Conservation (phyloP, 495 filamentous ascomycete genomes). For the Chaetomium cochliodes region DNA sequence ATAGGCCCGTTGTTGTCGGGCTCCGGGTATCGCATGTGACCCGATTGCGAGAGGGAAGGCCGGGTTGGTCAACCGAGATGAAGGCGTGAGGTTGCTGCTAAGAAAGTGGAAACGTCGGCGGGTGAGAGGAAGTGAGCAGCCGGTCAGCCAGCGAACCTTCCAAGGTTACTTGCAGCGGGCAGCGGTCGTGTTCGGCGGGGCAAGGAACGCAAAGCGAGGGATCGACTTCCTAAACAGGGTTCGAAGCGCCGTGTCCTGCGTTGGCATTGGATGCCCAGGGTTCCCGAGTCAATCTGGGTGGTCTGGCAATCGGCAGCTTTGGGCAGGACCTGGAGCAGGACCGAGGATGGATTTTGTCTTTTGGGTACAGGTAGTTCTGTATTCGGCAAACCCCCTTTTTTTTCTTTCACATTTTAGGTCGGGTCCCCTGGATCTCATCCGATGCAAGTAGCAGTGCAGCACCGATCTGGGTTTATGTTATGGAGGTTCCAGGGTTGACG, state of each 20-base stretch:
- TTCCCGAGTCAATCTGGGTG: constrained; percentile 9
- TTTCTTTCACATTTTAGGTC: not conserved
- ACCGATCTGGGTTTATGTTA: not conserved
- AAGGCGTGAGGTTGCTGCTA: constrained; percentile 1
- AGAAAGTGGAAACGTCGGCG: constrained; percentile 11
- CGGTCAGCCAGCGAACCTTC: too few relatives aligned
- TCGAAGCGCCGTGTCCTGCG: constrained; percentile 15
- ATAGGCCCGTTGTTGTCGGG: constrained; percentile 18
- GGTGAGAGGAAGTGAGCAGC: not conserved
- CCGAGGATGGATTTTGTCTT: not conserved
- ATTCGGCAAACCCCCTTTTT: constrained; percentile 4
- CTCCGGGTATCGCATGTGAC: constrained; percentile 23
- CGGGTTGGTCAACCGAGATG: constrained; percentile 18
- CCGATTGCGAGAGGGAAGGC: constrained; percentile 5
- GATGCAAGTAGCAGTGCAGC: not conserved
- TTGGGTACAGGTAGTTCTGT: not conserved
- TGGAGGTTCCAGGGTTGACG: too few relatives aligned
- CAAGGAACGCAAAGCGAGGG: constrained; percentile 19
- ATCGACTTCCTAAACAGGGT: constrained; percentile 28
- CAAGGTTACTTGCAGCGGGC: not conserved
- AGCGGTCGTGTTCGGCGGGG: constrained; percentile 23
- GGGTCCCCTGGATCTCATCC: not conserved
- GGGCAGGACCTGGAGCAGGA: not conserved
- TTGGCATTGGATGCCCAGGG: constrained; percentile 17
- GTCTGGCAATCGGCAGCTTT: not conserved